Conservation (phyloP, 2,329 filamentous ascomycete genomes). For the Aureobasidium sp. region DNA sequence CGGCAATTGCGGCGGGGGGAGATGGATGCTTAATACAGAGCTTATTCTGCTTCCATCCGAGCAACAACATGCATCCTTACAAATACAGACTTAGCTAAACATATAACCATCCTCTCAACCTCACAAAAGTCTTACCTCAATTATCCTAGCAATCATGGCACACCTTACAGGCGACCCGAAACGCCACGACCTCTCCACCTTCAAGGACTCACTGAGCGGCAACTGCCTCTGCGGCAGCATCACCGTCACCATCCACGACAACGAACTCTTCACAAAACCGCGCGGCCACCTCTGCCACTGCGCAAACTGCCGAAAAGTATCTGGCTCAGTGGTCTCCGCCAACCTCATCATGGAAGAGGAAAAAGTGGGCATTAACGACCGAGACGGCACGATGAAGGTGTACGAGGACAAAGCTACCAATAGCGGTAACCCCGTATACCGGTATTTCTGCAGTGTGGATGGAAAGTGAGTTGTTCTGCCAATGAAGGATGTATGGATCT, state of each 20-base stretch:
- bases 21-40: not conserved
- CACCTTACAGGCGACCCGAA: slow-evolving; percentile 34
- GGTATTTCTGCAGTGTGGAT: slow-evolving; percentile 40
- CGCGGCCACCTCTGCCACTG: slow-evolving; percentile 45
- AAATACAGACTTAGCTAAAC: no score
- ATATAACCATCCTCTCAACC: no score
- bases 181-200: slow-evolving; percentile 27
- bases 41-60: not conserved
- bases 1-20: not conserved
- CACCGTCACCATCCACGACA: slow-evolving; percentile 40
- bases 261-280: slow-evolving; percentile 34
- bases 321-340: slow-evolving; percentile 35
- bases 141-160: slow-evolving; percentile 19
- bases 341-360: slow-evolving; percentile 37
- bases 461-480: slow-evolving; percentile 42
- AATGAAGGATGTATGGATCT: not conserved
- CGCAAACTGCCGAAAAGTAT: slow-evolving; percentile 43
- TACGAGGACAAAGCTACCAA: slow-evolving; percentile 39
- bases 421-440: slow-evolving; percentile 39
- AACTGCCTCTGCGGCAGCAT: slow-evolving; percentile 42
- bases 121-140: not conserved
- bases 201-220: slow-evolving; percentile 30
- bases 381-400: slow-evolving; percentile 36
- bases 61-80: not conserved
- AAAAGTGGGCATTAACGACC: slow-evolving; percentile 39